Percentiles rank a stretch among this genome's conserved stretches.
These are phyloP conservation scores for Backusella australiensis DNA, from an alignment of 192 early-diverging fungal species.

Conservation along the genomic window DNA sequence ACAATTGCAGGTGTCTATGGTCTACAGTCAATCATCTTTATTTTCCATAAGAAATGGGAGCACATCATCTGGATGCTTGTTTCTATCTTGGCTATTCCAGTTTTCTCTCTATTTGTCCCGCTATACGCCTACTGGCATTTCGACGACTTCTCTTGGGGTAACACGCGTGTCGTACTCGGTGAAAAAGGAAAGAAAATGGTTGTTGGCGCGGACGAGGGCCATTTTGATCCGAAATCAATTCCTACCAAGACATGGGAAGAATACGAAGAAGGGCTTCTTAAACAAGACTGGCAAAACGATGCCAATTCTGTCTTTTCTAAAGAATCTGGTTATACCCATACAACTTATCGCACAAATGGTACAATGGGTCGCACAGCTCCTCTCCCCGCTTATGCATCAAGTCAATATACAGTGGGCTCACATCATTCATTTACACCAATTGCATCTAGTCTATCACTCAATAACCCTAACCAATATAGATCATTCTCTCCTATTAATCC, in stretches of 20 bases:
- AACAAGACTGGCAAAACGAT: constrained; percentile 36
- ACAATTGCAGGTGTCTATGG: constrained; percentile 87
- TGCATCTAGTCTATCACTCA: neutral
- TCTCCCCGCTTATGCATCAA: neutral
- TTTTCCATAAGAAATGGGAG: constrained; percentile 66
- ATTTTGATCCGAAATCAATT: constrained; percentile 66
- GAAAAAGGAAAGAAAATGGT: constrained; percentile 43
- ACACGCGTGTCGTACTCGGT: constrained; percentile 44
- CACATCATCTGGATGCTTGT: constrained; percentile 86
- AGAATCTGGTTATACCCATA: constrained; percentile 42
- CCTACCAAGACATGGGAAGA: constrained; percentile 29
- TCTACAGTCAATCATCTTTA: constrained; percentile 84
- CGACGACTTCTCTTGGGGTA: constrained; percentile 98
- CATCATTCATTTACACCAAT: neutral
- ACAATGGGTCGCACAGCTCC: neutral
- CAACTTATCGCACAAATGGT: constrained; percentile 32
- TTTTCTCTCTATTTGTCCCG: constrained; percentile 61
- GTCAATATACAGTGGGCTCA: neutral
- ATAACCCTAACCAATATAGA: neutral
- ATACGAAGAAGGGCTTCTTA: constrained; percentile 14
- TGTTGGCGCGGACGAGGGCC: constrained; percentile 52
- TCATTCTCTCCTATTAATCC: neutral
- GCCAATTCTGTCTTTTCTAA: constrained; percentile 45
- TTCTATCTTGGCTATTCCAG: constrained; percentile 67
- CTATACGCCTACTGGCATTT: constrained; percentile 94